Percentiles rank a stretch among this genome's conserved stretches.
These are phyloP conservation scores for Sarcocystis neurona DNA, from an alignment of 169 alveolate genomes.

Conservation along the genomic window DNA sequence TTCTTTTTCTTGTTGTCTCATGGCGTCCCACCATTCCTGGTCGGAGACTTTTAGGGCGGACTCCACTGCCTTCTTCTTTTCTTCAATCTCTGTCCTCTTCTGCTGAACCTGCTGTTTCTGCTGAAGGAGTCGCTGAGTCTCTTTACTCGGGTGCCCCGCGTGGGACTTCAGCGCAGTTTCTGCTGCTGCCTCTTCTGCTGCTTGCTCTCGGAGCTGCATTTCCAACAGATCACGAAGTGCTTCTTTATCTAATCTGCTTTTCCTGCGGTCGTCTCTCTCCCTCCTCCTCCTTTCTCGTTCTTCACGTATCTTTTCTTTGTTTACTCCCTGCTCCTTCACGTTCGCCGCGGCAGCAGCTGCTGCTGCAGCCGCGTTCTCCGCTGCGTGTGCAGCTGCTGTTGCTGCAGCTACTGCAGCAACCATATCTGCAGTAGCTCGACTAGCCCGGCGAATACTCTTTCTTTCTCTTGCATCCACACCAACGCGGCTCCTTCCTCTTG, in stretches of 20 bases:
- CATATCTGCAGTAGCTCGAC: conserved; percentile 17
- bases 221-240: not conserved
- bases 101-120: not conserved
- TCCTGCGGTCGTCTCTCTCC: not conserved
- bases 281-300: not conserved
- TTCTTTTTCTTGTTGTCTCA: not conserved
- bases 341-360: conserved; percentile 4
- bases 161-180: not conserved
- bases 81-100: not conserved
- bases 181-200: not conserved
- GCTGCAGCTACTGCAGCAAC: conserved; percentile 18
- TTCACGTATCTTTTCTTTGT: not conserved
- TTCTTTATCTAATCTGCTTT: not conserved
- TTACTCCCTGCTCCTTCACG: not conserved
- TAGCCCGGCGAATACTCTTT: conserved; percentile 4
- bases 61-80: not conserved
- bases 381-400: conserved; percentile 22
- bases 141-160: too few species aligned
- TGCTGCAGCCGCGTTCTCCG: conserved; percentile 30
- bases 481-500: conserved; percentile 23
- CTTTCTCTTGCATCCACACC: not conserved
- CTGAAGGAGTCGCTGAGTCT: too few species aligned
- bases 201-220: not conserved
- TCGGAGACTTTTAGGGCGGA: not conserved
- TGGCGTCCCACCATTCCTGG: not conserved